Conservation (phyloP, 2,329 filamentous ascomycete genomes). For the Monosporascus sp. region DNA sequence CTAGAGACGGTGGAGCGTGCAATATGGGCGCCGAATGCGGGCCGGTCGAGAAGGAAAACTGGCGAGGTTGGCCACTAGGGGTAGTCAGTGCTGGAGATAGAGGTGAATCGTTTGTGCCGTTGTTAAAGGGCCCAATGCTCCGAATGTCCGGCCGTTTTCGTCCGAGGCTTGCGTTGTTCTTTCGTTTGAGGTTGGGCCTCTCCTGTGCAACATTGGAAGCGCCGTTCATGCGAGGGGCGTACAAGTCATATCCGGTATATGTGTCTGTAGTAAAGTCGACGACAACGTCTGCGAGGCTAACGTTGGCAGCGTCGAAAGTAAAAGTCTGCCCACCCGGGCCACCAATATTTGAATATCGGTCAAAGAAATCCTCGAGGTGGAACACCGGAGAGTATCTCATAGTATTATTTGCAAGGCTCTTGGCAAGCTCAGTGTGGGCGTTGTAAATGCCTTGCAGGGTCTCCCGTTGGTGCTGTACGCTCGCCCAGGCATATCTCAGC, state of each 20-base stretch:
- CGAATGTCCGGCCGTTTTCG: slow-evolving; percentile 36
- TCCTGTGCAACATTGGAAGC: slow-evolving; percentile 19
- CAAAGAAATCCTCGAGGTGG: slow-evolving; percentile 83
- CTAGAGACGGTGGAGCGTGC: slow-evolving; percentile 32
- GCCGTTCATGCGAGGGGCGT: slow-evolving; percentile 33
- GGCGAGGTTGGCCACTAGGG: slow-evolving; percentile 26
- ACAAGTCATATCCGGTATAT: slow-evolving; percentile 44
- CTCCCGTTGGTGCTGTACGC: slow-evolving; percentile 73
- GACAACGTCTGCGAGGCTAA: slow-evolving; percentile 63
- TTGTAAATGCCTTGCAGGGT: slow-evolving; percentile 72
- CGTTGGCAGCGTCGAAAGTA: slow-evolving; percentile 67
- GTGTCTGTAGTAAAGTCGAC: slow-evolving; percentile 56
- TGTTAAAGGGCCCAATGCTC: slow-evolving; percentile 29
- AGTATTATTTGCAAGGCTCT: slow-evolving; percentile 60
- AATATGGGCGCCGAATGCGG: slow-evolving; percentile 36
- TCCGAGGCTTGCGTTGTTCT: slow-evolving; percentile 36
- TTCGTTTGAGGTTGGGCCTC: slow-evolving; percentile 43
- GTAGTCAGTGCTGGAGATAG: slow-evolving; percentile 26
- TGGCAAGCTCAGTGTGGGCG: slow-evolving; percentile 76
- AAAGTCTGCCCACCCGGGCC: slow-evolving; percentile 54
- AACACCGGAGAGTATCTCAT: slow-evolving; percentile 75
- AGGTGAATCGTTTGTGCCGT: slow-evolving; percentile 20
- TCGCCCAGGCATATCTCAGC: slow-evolving; percentile 69
- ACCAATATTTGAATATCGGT: slow-evolving; percentile 62
- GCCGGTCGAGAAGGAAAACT: slow-evolving; percentile 34